Evolutionary conservation across 176 grass and related monocot species (phyloP).

Genomic region (Raddia guianensis): DNA sequence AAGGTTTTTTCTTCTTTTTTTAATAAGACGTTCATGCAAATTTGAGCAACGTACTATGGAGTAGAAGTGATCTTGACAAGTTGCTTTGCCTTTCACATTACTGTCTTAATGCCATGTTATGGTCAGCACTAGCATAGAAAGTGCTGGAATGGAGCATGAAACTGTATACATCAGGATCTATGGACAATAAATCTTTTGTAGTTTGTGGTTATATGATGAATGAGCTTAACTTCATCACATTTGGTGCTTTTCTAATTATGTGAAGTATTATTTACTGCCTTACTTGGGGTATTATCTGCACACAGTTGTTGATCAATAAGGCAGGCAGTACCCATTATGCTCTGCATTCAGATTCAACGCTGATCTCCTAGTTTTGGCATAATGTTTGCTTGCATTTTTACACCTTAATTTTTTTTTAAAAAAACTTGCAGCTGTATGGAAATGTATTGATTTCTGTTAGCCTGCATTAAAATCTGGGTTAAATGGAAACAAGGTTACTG

Average conservation of each 20-base stretch:
- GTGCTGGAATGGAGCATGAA: neutral
- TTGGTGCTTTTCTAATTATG: neutral
- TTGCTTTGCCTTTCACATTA: slow-evolving; percentile 6
- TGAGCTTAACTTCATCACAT: neutral
- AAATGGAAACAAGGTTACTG: neutral
- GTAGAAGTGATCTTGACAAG: neutral
- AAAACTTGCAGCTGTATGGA: neutral
- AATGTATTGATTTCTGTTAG: slow-evolving; percentile 9
- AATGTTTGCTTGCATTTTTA: neutral
- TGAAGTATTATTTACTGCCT: neutral
- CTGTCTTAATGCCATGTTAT: neutral
- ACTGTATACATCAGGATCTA: neutral
- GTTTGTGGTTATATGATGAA: neutral
- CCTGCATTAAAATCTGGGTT: neutral
- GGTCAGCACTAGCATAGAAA: neutral
- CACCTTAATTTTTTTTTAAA: neutral
- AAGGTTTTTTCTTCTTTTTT: neutral
- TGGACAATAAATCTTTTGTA: slow-evolving; percentile 4
- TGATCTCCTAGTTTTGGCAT: neutral
- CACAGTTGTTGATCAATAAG: neutral
- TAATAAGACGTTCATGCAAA: neutral
- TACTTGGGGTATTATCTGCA: neutral
- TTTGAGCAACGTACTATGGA: neutral
- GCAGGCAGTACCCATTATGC: neutral
- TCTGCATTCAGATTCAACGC: neutral